These are phyloP conservation scores for Breynia disticha DNA, from an alignment of 441 rosid species.

Conservation along the genomic window DNA sequence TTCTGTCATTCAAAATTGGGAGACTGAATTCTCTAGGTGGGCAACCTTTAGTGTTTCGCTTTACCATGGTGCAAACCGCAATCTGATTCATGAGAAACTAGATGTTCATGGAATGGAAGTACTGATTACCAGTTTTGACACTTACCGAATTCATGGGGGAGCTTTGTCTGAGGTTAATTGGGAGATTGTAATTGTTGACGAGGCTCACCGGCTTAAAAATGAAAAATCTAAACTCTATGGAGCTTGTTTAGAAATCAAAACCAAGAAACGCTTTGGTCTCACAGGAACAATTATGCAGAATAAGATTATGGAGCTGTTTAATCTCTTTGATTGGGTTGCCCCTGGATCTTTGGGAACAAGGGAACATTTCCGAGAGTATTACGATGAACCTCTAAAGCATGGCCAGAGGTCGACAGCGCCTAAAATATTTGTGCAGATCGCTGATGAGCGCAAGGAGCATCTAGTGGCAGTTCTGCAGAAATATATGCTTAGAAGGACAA, in stretches of 20 bases:
- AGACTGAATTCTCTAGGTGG: conserved; percentile 82
- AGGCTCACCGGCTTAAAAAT: conserved; percentile 85
- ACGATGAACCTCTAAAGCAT: conserved; percentile 82
- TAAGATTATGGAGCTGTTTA: conserved; percentile 80
- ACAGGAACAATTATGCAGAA: conserved; percentile 95
- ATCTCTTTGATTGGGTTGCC: conserved; percentile 84
- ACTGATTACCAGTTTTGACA: conserved; percentile 80
- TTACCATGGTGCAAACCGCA: conserved; percentile 78
- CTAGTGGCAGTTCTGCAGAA: conserved; percentile 57
- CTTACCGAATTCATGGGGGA: conserved; percentile 66
- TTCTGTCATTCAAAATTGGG: conserved; percentile 91
- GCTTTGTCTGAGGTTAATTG: conserved; percentile 60
- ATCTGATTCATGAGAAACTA: conserved; percentile 63
- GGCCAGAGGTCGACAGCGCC: conserved; percentile 93
- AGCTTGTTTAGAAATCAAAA: conserved; percentile 55
- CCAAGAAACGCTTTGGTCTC: conserved; percentile 63
- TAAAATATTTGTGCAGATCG: conserved; percentile 60
- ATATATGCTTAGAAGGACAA: conserved; percentile 85
- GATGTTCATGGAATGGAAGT: conserved; percentile 57
- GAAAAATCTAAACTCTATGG: conserved; percentile 86
- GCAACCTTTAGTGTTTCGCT: conserved; percentile 55
- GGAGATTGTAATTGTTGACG: conserved; percentile 89
- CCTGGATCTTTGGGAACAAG: conserved; percentile 80
- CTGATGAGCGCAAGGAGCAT: conserved; percentile 75
- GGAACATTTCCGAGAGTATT: conserved; percentile 79